Evolutionary conservation across 2,329 filamentous ascomycete genomes (phyloP).

Genomic region (Aspergillus aculeatus): DNA sequence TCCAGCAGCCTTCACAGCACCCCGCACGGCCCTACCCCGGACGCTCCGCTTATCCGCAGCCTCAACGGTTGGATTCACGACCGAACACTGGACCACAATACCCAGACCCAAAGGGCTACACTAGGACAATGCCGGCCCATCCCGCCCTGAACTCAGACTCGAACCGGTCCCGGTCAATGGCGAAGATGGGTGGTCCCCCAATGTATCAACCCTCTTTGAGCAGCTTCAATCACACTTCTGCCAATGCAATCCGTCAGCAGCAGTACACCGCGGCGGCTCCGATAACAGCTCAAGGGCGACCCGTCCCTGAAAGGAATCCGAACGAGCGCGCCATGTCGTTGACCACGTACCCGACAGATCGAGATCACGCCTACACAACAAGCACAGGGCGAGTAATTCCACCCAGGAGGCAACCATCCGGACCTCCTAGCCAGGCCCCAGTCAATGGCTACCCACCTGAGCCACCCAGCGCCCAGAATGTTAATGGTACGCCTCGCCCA

Average conservation of each 20-base stretch:
- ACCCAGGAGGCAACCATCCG: conserved; percentile 64
- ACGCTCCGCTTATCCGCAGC: conserved; percentile 68
- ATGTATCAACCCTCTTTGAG: conserved; percentile 66
- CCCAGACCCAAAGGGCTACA: conserved; percentile 59
- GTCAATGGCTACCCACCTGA: conserved; percentile 42
- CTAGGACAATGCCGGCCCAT: conserved; percentile 56
- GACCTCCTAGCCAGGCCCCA: conserved; percentile 33
- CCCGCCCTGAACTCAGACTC: conserved; percentile 80
- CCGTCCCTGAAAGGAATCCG: conserved; percentile 87
- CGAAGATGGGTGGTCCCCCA: conserved; percentile 69
- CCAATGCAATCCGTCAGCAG: conserved; percentile 74
- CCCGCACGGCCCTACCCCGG: conserved; percentile 63
- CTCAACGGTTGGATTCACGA: conserved; percentile 67
- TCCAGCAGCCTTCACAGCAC: conserved; percentile 57
- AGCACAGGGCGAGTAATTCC: conserved; percentile 83
- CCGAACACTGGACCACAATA: conserved; percentile 52
- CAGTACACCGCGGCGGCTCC: conserved; percentile 65
- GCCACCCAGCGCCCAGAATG: conserved; percentile 51
- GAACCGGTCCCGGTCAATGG: conserved; percentile 91
- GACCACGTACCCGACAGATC: conserved; percentile 76
- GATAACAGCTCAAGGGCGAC: conserved; percentile 85
- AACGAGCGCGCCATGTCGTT: conserved; percentile 97
- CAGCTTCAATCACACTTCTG: conserved; percentile 65
- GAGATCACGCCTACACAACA: conserved; percentile 81
- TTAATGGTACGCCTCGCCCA: conserved; percentile 34